A percentile compares a stretch with the other conserved stretches of the same genome.
These are phyloP conservation scores for Fusarium subglutinans DNA, from an alignment of 2,329 filamentous ascomycete species.

Conservation along the genomic window DNA sequence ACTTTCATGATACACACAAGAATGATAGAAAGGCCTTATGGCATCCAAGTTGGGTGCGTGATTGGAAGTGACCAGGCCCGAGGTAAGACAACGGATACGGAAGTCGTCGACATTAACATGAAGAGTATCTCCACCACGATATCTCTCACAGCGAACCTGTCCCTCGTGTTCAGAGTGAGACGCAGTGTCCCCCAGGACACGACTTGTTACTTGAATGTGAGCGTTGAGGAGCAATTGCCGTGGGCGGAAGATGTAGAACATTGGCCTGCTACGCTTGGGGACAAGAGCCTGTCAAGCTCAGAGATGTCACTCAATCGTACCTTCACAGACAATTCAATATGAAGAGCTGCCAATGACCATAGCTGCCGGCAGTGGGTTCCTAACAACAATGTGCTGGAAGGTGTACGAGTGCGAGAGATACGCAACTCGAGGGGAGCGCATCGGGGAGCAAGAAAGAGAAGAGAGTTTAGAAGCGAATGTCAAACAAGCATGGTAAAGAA, in stretches of 20 bases:
- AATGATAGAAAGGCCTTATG: neutral
- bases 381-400: neutral
- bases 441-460: neutral
- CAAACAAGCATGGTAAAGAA: neutral
- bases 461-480: neutral
- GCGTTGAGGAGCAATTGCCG: neutral
- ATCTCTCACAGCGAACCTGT: neutral
- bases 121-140: neutral
- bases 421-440: neutral
- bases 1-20: neutral
- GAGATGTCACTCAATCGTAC: neutral
- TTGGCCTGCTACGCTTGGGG: neutral
- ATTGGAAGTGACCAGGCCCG: neutral
- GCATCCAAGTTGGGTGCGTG: neutral
- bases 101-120: neutral
- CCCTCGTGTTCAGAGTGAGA: neutral
- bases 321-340: constrained; percentile 4
- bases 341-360: neutral
- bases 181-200: neutral
- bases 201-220: neutral
- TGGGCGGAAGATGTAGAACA: neutral
- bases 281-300: neutral
- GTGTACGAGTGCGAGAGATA: fast-evolving
- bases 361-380: neutral
- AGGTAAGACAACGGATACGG: neutral